A percentile compares a stretch with the other conserved stretches of the same genome.
phyloP scores from a whole-genome alignment of 1,139 yeast genomes.

The Geotrichum reessii region DNA sequence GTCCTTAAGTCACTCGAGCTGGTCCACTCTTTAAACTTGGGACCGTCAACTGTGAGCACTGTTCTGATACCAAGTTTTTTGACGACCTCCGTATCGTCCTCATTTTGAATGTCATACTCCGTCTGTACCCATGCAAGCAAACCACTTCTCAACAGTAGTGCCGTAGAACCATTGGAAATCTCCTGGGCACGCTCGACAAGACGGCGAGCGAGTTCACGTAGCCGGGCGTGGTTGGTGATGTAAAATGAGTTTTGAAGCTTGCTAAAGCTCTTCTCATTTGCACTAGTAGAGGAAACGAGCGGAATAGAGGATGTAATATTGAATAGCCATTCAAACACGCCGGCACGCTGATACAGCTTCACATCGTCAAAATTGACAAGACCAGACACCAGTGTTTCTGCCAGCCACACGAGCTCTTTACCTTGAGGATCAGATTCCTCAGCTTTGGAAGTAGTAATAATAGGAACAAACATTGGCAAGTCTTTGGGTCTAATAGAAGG shows the following conservation, averaged over 20 bases:
- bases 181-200: constrained; percentile 49
- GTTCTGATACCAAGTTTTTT: constrained; percentile 54
- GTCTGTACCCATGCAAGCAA: constrained; percentile 39
- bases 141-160: constrained; percentile 60
- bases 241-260: constrained; percentile 15
- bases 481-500: constrained; percentile 53
- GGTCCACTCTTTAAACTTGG: constrained; percentile 24
- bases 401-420: constrained; percentile 62
- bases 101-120: constrained; percentile 2
- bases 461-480: constrained; percentile 59
- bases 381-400: constrained; percentile 46
- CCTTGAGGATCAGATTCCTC: constrained; percentile 44
- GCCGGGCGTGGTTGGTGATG: constrained; percentile 18
- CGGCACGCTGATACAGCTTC: constrained; percentile 45
- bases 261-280: neutral
- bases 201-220: constrained; percentile 40
- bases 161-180: constrained; percentile 56
- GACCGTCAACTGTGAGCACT: constrained; percentile 43
- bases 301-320: constrained; percentile 48
- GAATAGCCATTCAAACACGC: constrained; percentile 62
- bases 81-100: neutral
- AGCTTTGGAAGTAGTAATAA: constrained; percentile 37
- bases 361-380: constrained; percentile 48
- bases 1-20: constrained; percentile 14
- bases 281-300: constrained; percentile 7